Conservation (phyloP, 441 rosid genomes). For the Mallotus japonicus region DNA sequence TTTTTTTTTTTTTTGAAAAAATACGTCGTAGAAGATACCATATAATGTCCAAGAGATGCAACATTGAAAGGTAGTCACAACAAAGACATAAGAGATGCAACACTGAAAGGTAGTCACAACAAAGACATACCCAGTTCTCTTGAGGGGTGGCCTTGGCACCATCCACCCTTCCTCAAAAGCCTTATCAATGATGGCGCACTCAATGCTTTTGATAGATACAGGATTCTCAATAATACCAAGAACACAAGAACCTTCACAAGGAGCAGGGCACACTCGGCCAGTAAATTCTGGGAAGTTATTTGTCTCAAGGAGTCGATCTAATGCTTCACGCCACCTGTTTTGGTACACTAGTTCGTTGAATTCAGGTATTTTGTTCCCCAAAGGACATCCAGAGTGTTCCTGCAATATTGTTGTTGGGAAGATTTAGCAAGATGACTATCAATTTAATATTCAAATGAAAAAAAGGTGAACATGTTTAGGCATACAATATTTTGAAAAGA, state of each 20-base stretch:
- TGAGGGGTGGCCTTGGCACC: constrained; percentile 90
- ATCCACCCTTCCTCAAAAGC: constrained; percentile 99
- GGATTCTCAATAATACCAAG: constrained; percentile 99
- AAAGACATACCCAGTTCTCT: constrained; percentile 77
- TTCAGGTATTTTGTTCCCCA: constrained; percentile 99
- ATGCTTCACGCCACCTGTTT: constrained; percentile 98
- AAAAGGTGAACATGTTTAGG: neutral
- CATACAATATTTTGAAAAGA: neutral
- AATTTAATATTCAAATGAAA: neutral
- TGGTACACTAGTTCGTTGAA: constrained; percentile 98
- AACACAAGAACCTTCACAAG: constrained; percentile 99
- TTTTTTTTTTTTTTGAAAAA: no score
- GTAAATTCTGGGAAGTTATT: constrained; percentile 99
- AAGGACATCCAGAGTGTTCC: constrained; percentile 99
- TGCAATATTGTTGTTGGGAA: constrained; percentile 26
- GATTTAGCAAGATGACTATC: neutral
- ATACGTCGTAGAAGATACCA: no score
- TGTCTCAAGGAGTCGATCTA: constrained; percentile 93
- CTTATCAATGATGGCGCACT: constrained; percentile 92
- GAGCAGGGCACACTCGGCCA: constrained; percentile 99
- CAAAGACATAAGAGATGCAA: constrained; percentile 29
- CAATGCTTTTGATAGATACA: constrained; percentile 93
- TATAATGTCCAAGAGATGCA: neutral
- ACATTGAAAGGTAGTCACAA: neutral
- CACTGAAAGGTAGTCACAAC: neutral